Conservation (phyloP, 1,284 basidiomycete genomes). For the Flammula alnicola region DNA sequence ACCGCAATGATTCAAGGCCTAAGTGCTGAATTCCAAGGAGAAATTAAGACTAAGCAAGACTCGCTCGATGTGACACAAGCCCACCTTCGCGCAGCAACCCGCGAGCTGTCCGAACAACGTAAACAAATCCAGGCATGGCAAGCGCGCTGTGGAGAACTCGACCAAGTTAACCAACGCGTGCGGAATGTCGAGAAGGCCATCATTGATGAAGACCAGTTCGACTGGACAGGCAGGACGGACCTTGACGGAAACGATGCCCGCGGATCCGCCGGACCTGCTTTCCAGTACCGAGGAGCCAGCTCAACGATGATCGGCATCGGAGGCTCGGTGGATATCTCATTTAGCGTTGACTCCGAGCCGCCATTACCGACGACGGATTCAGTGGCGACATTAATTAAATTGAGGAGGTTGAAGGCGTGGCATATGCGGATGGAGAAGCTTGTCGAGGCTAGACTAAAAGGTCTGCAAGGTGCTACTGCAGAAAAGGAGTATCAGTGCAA, state of each 20-base stretch:
- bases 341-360: conserved; percentile 68
- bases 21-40: conserved; percentile 78
- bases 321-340: conserved; percentile 58
- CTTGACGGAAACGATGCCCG: conserved; percentile 59
- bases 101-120: conserved; percentile 88
- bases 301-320: conserved; percentile 63
- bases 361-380: conserved; percentile 66
- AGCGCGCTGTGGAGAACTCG: conserved; percentile 71
- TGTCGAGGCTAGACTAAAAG: conserved; percentile 70
- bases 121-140: conserved; percentile 83
- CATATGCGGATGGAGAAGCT: conserved; percentile 78
- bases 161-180: conserved; percentile 76
- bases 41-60: conserved; percentile 89
- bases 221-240: conserved; percentile 89
- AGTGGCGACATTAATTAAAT: conserved; percentile 62
- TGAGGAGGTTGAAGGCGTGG: conserved; percentile 83
- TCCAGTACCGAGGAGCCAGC: conserved; percentile 68
- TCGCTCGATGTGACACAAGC: conserved; percentile 84
- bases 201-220: conserved; percentile 76
- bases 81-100: conserved; percentile 87
- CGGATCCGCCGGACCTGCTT: conserved; percentile 52
- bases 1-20: conserved; percentile 82
- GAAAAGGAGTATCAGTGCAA: conserved; percentile 91
- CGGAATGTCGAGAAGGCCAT: conserved; percentile 83
- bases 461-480: conserved; percentile 78